A percentile compares a stretch with the other conserved stretches of the same genome.
These are phyloP conservation scores for Aspergillus egyptiacus DNA, from an alignment of 495 filamentous ascomycete genomes.

Conservation along the genomic window DNA sequence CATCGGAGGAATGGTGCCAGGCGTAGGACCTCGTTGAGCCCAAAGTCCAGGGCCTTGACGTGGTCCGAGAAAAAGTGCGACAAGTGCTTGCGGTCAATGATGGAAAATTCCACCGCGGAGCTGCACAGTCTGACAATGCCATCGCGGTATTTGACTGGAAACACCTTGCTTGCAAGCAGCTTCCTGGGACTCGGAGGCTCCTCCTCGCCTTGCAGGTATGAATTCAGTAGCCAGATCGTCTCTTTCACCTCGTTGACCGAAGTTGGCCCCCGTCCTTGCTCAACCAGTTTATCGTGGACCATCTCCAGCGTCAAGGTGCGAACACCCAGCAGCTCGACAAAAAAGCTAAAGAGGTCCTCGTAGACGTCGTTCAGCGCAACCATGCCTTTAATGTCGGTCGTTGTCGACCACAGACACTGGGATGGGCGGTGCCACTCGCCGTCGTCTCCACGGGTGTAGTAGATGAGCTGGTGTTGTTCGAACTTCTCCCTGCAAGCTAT, in stretches of 20 bases:
- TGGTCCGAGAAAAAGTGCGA: constrained; percentile 20
- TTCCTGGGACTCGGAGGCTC: constrained; percentile 7
- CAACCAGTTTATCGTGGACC: constrained; percentile 29
- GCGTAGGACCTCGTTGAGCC: constrained; percentile 25
- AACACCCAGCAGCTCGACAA: constrained; percentile 30
- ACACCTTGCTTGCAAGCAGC: constrained; percentile 15
- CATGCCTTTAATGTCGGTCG: constrained; percentile 31
- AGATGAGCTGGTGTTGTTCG: constrained; percentile 25
- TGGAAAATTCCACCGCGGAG: constrained; percentile 24
- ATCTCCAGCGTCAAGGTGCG: constrained; percentile 24
- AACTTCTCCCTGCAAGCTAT: no score
- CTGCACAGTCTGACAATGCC: constrained; percentile 13
- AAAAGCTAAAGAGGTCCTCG: constrained; percentile 28
- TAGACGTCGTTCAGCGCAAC: constrained; percentile 30
- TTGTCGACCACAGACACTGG: constrained; percentile 36
- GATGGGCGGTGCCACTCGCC: constrained; percentile 26
- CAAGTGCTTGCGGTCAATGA: constrained; percentile 32
- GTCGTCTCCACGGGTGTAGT: constrained; percentile 8
- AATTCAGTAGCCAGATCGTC: constrained; percentile 31
- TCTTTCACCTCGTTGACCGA: constrained; percentile 26
- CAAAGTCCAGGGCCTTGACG: constrained; percentile 35
- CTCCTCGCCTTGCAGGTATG: constrained; percentile 13
- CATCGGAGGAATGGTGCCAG: constrained; percentile 32
- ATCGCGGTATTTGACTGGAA: constrained; percentile 24
- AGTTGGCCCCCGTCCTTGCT: constrained; percentile 8